Evolutionary conservation across 2,329 filamentous ascomycete genomes (phyloP).

Genomic region (Ophiocordyceps sinensis): DNA sequence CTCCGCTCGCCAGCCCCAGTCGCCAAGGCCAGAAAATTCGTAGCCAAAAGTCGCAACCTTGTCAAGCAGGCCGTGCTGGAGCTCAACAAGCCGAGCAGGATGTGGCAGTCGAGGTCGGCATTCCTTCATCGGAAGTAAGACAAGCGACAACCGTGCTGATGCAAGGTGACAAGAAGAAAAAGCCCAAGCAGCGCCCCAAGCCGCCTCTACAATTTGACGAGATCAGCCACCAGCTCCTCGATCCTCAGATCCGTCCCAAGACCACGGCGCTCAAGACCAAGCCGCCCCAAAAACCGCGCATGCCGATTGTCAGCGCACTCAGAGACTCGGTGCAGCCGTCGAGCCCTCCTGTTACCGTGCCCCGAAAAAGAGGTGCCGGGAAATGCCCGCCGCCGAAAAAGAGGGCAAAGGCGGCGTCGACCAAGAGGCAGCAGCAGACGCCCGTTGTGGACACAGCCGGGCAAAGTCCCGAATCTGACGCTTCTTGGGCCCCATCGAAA

Average conservation of each 20-base stretch:
- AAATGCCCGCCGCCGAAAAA: constrained; percentile 3
- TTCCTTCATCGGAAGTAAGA: neutral
- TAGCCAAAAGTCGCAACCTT: no score
- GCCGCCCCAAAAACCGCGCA: constrained; percentile 1
- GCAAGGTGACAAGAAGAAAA: constrained; percentile 4
- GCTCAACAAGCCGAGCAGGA: neutral
- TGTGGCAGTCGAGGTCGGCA: neutral
- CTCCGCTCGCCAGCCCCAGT: no score
- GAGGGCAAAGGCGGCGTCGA: constrained; percentile 1
- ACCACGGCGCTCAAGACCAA: constrained; percentile 1
- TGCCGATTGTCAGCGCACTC: constrained; percentile 6
- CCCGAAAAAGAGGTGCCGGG: neutral
- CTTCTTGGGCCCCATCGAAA: neutral
- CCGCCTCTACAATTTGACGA: constrained; percentile 18
- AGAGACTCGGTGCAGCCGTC: constrained; percentile 5
- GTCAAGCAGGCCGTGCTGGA: no score
- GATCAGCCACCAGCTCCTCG: constrained; percentile 12
- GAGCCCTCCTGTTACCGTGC: constrained; percentile 5
- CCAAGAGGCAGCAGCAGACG: neutral
- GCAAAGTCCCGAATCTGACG: neutral
- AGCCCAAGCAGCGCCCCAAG: constrained; percentile 19
- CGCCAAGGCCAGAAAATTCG: no score
- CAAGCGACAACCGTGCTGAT: neutral
- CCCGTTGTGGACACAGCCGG: neutral
- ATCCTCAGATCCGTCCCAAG: neutral